Evolutionary conservation across 768 basidiomycete species (phyloP).

Genomic region (Pisolithus tinctorius): DNA sequence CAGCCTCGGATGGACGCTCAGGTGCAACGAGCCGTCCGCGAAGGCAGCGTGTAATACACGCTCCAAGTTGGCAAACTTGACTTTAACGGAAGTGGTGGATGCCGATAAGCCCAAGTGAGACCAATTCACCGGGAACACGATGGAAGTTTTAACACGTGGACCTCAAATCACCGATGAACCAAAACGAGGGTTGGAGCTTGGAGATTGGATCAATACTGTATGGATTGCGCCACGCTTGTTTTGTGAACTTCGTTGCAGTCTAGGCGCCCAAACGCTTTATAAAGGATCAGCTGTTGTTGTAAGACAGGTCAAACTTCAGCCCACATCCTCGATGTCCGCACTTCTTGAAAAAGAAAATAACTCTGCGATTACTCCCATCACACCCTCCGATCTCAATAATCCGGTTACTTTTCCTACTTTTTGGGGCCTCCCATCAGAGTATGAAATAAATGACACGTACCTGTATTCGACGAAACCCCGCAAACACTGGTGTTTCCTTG

Average conservation of each 20-base stretch:
- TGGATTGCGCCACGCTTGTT: too few relatives aligned
- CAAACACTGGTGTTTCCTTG: constrained; percentile 27
- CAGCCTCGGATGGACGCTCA: too few relatives aligned
- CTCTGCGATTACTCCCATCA: constrained; percentile 13
- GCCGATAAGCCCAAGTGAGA: too few relatives aligned
- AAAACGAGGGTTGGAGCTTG: too few relatives aligned
- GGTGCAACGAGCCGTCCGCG: too few relatives aligned
- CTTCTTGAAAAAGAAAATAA: neutral
- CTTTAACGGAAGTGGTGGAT: too few relatives aligned
- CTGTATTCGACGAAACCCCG: constrained; percentile 20
- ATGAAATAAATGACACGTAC: constrained; percentile 11
- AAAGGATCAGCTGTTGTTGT: neutral
- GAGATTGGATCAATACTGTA: neutral
- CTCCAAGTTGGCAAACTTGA: too few relatives aligned
- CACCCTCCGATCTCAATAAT: constrained; percentile 23
- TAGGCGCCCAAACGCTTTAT: neutral
- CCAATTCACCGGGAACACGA: too few relatives aligned
- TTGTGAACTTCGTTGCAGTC: neutral
- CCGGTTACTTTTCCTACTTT: constrained; percentile 19
- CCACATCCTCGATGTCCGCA: neutral
- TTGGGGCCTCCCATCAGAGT: constrained; percentile 16
- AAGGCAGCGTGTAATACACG: too few relatives aligned
- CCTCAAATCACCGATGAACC: too few relatives aligned
- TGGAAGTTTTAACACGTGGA: too few relatives aligned
- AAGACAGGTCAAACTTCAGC: neutral